Evolutionary conservation across 2,329 filamentous ascomycete genomes (phyloP).

Genomic region (Dactylellina leptospora): DNA sequence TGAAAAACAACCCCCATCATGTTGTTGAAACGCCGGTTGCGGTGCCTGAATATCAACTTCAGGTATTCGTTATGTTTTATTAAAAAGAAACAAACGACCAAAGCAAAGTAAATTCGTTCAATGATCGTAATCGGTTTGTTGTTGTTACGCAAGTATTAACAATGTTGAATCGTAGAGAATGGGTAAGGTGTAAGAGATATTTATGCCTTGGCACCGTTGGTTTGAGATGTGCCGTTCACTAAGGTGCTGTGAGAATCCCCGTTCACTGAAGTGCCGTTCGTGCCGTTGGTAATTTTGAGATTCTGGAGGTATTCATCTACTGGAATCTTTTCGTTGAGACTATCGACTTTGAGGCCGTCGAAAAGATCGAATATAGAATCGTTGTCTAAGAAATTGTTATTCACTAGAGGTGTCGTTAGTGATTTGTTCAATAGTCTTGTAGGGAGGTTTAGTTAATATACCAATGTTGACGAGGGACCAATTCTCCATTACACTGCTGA

Average conservation of each 20-base stretch:
- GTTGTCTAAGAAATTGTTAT: constrained; percentile 94
- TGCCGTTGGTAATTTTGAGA: constrained; percentile 30
- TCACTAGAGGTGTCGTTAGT: constrained; percentile 68
- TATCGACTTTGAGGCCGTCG: constrained; percentile 75
- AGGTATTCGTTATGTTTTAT: constrained; percentile 2
- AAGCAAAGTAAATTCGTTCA: constrained; percentile 42
- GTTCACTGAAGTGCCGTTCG: constrained; percentile 11
- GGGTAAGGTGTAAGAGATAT: neutral
- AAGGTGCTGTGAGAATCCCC: constrained; percentile 1
- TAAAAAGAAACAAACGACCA: no score
- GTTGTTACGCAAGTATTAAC: constrained; percentile 6
- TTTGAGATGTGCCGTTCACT: no score
- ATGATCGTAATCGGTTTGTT: constrained; percentile 12
- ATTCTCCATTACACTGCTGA: constrained; percentile 82
- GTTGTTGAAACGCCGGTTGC: constrained; percentile 52
- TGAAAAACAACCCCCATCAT: constrained; percentile 32
- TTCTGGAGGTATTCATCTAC: constrained; percentile 53
- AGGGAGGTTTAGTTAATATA: constrained; percentile 64
- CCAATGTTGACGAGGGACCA: constrained; percentile 97
- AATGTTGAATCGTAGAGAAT: constrained; percentile 42
- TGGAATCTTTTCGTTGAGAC: constrained; percentile 66
- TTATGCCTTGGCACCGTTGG: constrained; percentile 16
- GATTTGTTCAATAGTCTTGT: neutral
- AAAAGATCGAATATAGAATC: constrained; percentile 86
- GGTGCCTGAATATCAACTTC: constrained; percentile 14